Evolutionary conservation across 768 basidiomycete species (phyloP).

Genomic region (Crepidotus variabilis): DNA sequence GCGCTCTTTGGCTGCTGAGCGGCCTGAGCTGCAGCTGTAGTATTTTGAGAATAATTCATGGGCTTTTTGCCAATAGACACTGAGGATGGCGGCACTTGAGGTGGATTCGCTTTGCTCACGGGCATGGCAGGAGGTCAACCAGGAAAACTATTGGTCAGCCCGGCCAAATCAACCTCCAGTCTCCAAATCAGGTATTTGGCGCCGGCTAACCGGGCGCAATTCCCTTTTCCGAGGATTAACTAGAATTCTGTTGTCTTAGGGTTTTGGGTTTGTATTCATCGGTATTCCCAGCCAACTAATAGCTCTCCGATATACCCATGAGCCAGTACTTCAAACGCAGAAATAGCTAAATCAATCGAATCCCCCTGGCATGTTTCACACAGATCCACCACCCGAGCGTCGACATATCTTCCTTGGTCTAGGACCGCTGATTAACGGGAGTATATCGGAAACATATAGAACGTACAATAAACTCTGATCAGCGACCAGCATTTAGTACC

Average conservation of each 20-base stretch:
- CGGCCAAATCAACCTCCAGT: conserved; percentile 22
- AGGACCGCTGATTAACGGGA: background rate
- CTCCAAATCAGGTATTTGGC: conserved; percentile 5
- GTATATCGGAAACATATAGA: background rate
- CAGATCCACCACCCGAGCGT: conserved; percentile 23
- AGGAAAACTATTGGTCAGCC: conserved; percentile 34
- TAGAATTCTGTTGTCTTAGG: background rate
- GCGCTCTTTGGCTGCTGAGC: conserved; percentile 40
- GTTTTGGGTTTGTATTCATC: background rate
- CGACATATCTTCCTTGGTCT: conserved; percentile 23
- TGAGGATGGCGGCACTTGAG: conserved; percentile 58
- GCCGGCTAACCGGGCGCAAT: conserved; percentile 1
- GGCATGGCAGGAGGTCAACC: conserved; percentile 29
- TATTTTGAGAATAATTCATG: conserved; percentile 60
- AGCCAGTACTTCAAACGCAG: conserved; percentile 25
- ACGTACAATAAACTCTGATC: conserved; percentile 16
- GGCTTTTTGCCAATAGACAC: conserved; percentile 92
- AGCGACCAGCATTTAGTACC: conserved; percentile 16
- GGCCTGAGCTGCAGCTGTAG: conserved; percentile 18
- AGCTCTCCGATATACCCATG: conserved; percentile 20
- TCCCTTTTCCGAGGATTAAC: conserved; percentile 1
- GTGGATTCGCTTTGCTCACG: conserved; percentile 30
- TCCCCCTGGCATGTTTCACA: conserved; percentile 25
- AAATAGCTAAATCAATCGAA: conserved; percentile 23
- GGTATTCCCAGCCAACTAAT: conserved; percentile 21